A percentile compares a stretch with the other conserved stretches of the same genome.
Evolutionary conservation across 352 stramenopile genomes (phyloP).

Genomic region (Globisporangium parvum): DNA sequence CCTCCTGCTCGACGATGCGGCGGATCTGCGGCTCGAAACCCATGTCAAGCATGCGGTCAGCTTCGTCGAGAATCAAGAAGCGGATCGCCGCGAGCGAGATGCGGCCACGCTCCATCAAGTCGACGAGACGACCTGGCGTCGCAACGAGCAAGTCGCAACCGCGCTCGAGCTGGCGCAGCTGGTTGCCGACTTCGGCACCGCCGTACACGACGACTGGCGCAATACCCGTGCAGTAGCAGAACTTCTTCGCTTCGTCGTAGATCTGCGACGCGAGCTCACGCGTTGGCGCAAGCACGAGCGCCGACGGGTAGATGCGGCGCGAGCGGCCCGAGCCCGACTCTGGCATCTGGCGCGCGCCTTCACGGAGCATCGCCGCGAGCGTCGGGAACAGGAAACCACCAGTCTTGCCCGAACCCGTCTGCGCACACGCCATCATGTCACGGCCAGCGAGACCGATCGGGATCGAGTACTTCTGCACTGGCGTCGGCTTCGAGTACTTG

Average conservation of each 20-base stretch:
- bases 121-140: slow-evolving; percentile 95
- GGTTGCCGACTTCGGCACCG: slow-evolving; percentile 85
- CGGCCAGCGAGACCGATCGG: slow-evolving; percentile 91
- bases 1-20: slow-evolving; percentile 97
- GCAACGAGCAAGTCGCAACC: slow-evolving; percentile 97
- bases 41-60: slow-evolving; percentile 99
- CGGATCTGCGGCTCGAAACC: slow-evolving; percentile 99
- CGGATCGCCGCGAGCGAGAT: slow-evolving; percentile 89
- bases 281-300: slow-evolving; percentile 92
- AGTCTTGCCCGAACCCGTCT: slow-evolving; percentile 98
- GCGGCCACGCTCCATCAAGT: slow-evolving; percentile 94
- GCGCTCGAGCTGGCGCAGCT: slow-evolving; percentile 82
- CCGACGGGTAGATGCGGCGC: slow-evolving; percentile 88
- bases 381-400: slow-evolving; percentile 96
- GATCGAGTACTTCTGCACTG: slow-evolving; percentile 99
- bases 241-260: slow-evolving; percentile 93
- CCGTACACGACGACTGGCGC: slow-evolving; percentile 94
- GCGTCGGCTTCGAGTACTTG: slow-evolving; percentile 96
- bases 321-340: slow-evolving; percentile 46
- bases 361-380: slow-evolving; percentile 94
- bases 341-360: slow-evolving; percentile 46
- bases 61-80: slow-evolving; percentile 98
- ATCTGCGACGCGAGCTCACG: slow-evolving; percentile 95
- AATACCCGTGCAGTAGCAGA: slow-evolving; percentile 96
- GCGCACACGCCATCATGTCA: slow-evolving; percentile 99